phyloP scores from a whole-genome alignment of 2,329 filamentous ascomycete genomes.

The Aspergillus sp. region DNA sequence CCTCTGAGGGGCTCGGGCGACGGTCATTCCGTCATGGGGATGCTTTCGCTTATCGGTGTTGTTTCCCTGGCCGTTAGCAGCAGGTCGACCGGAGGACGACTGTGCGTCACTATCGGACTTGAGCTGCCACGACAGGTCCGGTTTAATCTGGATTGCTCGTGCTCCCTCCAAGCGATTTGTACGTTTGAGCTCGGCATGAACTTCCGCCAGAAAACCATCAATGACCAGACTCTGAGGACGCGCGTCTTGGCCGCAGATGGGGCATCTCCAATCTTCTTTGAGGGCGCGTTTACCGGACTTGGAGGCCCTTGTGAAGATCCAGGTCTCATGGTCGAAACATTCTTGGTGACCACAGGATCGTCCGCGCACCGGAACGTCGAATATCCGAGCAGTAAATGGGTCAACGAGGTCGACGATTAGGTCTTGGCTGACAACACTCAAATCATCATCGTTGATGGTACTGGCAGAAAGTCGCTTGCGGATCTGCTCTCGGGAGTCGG shows the following conservation, averaged over 20 bases:
- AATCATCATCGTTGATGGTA: slow-evolving; percentile 53
- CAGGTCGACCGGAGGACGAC: neutral
- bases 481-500: slow-evolving; percentile 58
- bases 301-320: slow-evolving; percentile 62
- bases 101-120: slow-evolving; percentile 36
- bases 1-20: slow-evolving; percentile 7
- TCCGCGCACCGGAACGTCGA: slow-evolving; percentile 69
- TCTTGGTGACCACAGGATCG: slow-evolving; percentile 70
- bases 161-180: slow-evolving; percentile 49
- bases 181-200: slow-evolving; percentile 56
- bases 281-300: slow-evolving; percentile 43
- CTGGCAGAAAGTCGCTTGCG: slow-evolving; percentile 46
- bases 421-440: slow-evolving; percentile 57
- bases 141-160: slow-evolving; percentile 61
- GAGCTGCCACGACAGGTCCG: slow-evolving; percentile 64
- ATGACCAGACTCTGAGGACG: slow-evolving; percentile 68
- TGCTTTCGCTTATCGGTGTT: slow-evolving; percentile 16
- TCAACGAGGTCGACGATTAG: slow-evolving; percentile 64
- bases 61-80: neutral
- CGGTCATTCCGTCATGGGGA: slow-evolving; percentile 3
- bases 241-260: slow-evolving; percentile 75
- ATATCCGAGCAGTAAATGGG: slow-evolving; percentile 64
- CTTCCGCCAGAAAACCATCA: slow-evolving; percentile 68
- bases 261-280: slow-evolving; percentile 73
- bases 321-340: slow-evolving; percentile 86